phyloP scores from a whole-genome alignment of 2,329 filamentous ascomycete genomes.

The Pseudophaeomoniella oleicola region DNA sequence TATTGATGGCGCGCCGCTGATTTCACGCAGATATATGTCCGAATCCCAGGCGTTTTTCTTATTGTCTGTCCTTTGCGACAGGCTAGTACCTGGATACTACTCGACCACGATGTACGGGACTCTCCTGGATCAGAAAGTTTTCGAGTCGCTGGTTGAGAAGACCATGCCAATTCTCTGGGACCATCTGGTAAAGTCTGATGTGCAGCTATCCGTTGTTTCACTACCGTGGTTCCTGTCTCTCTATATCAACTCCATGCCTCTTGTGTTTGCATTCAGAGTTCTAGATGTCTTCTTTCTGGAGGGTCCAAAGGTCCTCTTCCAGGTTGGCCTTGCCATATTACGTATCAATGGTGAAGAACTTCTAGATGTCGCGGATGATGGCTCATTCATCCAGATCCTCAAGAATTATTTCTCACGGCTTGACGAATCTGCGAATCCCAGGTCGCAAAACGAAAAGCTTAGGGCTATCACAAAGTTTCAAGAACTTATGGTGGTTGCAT shows the following conservation, averaged over 20 bases:
- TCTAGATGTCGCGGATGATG: conserved; percentile 83
- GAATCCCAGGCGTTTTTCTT: conserved; percentile 92
- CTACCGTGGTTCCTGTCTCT: conserved; percentile 95
- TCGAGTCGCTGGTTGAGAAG: conserved; percentile 94
- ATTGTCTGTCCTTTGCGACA: conserved; percentile 79
- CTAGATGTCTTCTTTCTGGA: conserved; percentile 97
- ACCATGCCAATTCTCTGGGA: conserved; percentile 99
- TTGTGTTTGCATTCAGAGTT: conserved; percentile 93
- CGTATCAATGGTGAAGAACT: conserved; percentile 95
- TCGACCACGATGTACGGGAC: conserved; percentile 99
- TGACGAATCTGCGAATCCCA: conserved; percentile 90
- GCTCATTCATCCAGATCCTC: conserved; percentile 88
- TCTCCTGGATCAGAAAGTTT: conserved; percentile 88
- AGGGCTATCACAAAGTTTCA: conserved; percentile 91
- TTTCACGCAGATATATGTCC: conserved; percentile 61
- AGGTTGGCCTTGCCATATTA: conserved; percentile 90
- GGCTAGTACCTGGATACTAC: conserved; percentile 89
- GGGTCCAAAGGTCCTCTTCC: conserved; percentile 92
- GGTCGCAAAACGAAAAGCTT: conserved; percentile 87
- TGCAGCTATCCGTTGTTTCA: conserved; percentile 93
- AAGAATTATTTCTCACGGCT: conserved; percentile 89
- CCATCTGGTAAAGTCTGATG: conserved; percentile 89
- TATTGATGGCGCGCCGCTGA: conserved; percentile 13
- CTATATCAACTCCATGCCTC: conserved; percentile 98
- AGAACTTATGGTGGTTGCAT: conserved; percentile 96